Base-by-base conservation (phyloP, 2,329 filamentous ascomycete species). In the Xylariaceae sp. region DNA sequence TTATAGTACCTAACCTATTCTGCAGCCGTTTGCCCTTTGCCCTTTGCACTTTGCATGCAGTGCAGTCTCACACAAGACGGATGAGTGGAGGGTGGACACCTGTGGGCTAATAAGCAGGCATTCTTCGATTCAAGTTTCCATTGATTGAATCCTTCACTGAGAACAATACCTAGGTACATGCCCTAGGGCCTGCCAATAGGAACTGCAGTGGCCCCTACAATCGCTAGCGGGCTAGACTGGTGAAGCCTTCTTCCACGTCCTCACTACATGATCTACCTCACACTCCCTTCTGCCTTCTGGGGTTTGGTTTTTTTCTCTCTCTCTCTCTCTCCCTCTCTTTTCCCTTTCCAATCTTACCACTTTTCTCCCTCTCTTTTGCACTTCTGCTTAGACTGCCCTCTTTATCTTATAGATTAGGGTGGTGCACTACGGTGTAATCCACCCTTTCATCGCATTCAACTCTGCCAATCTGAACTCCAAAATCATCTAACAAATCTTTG, bases 161-260 rank as follows among this genome's bases (percentile, higher is more conserved):
- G 60, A 52, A 60, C 56, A 57, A 57, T 55, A 55, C n/a, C n/a
- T n/a, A n/a, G n/a, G 18, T 12, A 12, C 40, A 20, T n/a, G n/a
- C n/a, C n/a, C n/a, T n/a, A n/a, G n/a, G n/a, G n/a, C n/a, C n/a
- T n/a, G n/a, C 60, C 60, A 62, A 62, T 62, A 56, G 50, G 52
- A 58, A 53, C 50, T 21, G n/a, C 57, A 40, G 47, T 54, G 50
- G 54, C 51, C 60, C 67, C 68, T 68, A 70, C 69, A 73, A 73
- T 71, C 63, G 63, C 62, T 71, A 65, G 65, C 63, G 62, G 67
- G 66, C 65, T 68, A 67, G 60, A 62, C 67, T 68, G 67, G 69
- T 69, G 72, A 73, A 74, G 67, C 68, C 69, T 71, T 70, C 69
- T 71, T 72, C 70, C 62, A 61, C 56, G 57, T 60, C 61, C 63